phyloP scores from a whole-genome alignment of 441 rosid genomes.

The Gossypium gossypioides region DNA sequence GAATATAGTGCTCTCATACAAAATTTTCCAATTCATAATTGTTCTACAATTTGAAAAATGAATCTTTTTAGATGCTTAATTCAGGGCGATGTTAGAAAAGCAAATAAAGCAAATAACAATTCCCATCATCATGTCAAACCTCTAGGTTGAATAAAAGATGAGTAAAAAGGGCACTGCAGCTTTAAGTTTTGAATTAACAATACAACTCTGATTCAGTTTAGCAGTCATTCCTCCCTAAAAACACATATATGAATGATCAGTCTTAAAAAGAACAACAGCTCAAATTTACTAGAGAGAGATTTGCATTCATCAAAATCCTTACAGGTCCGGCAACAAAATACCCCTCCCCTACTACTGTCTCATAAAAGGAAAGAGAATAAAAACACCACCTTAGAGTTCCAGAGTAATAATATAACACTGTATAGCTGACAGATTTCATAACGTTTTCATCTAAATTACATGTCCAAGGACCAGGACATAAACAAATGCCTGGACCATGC shows the following conservation, averaged over 20 bases:
- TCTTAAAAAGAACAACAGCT: neutral
- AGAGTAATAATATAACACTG: neutral
- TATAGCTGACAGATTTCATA: neutral
- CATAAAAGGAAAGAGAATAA: neutral
- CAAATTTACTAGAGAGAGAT: neutral
- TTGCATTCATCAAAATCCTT: neutral
- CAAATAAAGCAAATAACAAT: neutral
- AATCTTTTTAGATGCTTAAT: neutral
- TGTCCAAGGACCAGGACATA: neutral
- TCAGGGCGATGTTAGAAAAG: neutral
- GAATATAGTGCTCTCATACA: neutral
- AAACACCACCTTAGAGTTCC: neutral
- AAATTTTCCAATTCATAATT: constrained; percentile 12
- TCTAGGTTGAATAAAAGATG: neutral
- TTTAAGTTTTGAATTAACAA: neutral
- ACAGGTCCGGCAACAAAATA: neutral
- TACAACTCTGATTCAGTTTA: neutral
- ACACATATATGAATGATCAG: neutral
- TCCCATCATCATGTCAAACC: neutral
- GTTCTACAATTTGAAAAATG: neutral
- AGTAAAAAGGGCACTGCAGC: too few relatives aligned
- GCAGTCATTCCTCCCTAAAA: neutral
- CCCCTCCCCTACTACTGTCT: neutral
- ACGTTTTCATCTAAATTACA: constrained; percentile 10
- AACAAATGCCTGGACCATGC: neutral